Percentiles rank a stretch among this genome's conserved stretches.
Evolutionary conservation across 2,329 filamentous ascomycete species (phyloP).

Genomic region (Aspergillus sp.): DNA sequence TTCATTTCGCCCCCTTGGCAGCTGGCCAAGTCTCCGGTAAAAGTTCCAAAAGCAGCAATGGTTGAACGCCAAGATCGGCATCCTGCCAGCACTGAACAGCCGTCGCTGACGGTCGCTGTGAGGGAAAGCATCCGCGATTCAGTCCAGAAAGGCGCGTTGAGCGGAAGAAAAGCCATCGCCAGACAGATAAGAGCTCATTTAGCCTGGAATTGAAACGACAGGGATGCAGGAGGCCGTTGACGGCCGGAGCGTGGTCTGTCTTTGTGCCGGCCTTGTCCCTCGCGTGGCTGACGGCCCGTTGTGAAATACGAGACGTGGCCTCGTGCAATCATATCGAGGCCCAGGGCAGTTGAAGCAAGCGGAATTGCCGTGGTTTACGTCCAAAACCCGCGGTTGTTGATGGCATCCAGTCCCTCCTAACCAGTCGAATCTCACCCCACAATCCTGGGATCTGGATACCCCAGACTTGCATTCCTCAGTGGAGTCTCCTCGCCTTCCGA

Average conservation of each 20-base stretch:
- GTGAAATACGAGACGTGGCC: neutral
- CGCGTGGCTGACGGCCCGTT: neutral
- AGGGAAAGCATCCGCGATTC: no score
- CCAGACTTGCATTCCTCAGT: constrained; percentile 8
- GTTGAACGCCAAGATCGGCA: neutral
- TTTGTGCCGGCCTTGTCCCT: neutral
- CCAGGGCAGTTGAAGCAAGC: neutral
- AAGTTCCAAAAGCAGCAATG: neutral
- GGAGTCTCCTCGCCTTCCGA: constrained; percentile 6
- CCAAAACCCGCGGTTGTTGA: neutral
- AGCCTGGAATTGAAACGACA: neutral
- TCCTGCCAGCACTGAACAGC: neutral
- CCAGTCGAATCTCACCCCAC: constrained; percentile 7
- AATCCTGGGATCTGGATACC: constrained; percentile 13
- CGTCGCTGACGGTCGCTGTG: no score
- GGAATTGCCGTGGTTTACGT: constrained; percentile 3
- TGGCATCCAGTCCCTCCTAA: neutral
- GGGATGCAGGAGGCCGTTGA: neutral
- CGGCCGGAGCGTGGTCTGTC: neutral
- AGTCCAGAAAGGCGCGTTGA: neutral
- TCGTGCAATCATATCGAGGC: neutral
- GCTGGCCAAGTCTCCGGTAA: neutral
- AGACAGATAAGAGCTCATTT: neutral
- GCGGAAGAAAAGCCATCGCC: neutral
- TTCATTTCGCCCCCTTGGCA: neutral